Evolutionary conservation across 495 filamentous ascomycete species (phyloP), one percentile per base, ranked within the genome.

Genomic region (Aspergillus asperescens): DNA sequence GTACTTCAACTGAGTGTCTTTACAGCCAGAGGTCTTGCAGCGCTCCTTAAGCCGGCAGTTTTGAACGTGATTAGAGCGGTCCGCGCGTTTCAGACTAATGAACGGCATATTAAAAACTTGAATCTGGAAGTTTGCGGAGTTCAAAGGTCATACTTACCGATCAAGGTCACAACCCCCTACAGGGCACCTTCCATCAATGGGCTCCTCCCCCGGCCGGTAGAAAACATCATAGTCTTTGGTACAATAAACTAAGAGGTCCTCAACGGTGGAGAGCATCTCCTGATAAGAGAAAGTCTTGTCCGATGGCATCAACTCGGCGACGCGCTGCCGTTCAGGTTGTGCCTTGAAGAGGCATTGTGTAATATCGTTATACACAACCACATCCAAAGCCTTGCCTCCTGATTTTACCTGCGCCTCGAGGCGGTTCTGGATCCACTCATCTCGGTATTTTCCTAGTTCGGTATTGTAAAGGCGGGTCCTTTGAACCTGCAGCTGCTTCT

Each of bases 301-400:
- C 23, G 20, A 25, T n/a, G 34, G 47, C 19, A 40, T 50, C 20
- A 50, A 16, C 29, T 39, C 20, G 9, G 46, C 46, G 12, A 50
- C 31, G 13, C 32, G 47, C 47, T 50, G 32, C 15, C 32, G 20
- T 34, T 50, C 32, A n/a, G 47, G 47, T 13, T 50, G 47, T 19
- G 47, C 47, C 47, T 50, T 50, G 5, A 40, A 50, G 15, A 50
- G 29, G 47, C 34, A 50, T 16, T 50, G 47, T 39, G 47, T 35
- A 39, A 50, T 35, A 23, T 50, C 20, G n/a, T 50, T 50, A 39
- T 50, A 50, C 12, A 50, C 24, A 50, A 39, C n/a, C 20, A 35
- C n/a, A 34, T 39, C 32, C n/a, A 22, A 35, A 38, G 32, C 18
- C 34, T 39, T 50, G 22, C 47, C 47, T 38, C 47, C 47, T 16